phyloP scores from a whole-genome alignment of 2,329 filamentous ascomycete genomes.

The Cladorrhinum sp. region DNA sequence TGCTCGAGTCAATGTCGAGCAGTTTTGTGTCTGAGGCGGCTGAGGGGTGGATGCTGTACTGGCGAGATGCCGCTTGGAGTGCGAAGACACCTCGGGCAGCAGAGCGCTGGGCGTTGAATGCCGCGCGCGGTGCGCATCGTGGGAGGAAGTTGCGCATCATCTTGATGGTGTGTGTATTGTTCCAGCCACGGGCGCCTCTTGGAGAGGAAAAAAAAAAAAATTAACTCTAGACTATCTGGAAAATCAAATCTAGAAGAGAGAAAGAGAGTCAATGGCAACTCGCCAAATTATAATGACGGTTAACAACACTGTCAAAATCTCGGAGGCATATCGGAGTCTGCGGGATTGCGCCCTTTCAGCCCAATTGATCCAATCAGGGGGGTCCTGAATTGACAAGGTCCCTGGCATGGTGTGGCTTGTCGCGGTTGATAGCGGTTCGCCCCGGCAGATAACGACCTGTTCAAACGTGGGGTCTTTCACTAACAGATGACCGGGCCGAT shows the following conservation, averaged over 20 bases:
- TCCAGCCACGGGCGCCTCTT: no score
- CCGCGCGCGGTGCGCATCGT: constrained; percentile 34
- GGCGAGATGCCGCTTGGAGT: constrained; percentile 34
- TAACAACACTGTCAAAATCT: constrained; percentile 8
- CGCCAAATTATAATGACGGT: background rate
- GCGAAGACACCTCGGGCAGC: constrained; percentile 24
- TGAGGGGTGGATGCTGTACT: constrained; percentile 53
- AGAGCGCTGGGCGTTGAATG: constrained; percentile 12
- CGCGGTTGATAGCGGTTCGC: background rate
- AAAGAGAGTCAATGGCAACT: background rate
- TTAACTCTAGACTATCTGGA: no score
- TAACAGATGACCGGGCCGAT: background rate
- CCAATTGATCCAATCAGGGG: constrained; percentile 17
- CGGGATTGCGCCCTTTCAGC: constrained; percentile 1
- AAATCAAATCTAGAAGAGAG: background rate
- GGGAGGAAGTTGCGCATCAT: constrained; percentile 40
- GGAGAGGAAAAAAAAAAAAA: background rate
- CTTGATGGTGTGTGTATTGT: background rate
- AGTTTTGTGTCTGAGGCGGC: constrained; percentile 52
- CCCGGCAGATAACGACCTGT: constrained; percentile 1
- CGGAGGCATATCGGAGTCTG: constrained; percentile 21
- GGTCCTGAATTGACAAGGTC: background rate
- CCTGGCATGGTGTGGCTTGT: background rate
- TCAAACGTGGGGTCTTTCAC: background rate
- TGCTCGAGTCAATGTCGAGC: constrained; percentile 70